phyloP scores from a whole-genome alignment of 108 stramenopile genomes.

The Pseudonitzschia multiseries region DNA sequence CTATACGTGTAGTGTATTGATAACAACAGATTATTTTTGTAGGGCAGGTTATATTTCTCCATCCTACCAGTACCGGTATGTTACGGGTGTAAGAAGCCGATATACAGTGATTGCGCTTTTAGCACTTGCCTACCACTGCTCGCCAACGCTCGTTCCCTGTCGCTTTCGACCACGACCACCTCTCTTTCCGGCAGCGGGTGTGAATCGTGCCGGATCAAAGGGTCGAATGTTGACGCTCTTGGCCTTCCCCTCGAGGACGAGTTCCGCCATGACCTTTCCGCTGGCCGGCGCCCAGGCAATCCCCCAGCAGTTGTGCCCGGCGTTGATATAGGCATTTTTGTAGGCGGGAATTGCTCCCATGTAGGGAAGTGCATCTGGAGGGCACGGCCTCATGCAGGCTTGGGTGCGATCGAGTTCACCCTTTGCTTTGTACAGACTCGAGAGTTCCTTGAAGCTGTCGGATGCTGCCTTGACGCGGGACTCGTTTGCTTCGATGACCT shows the following conservation, averaged over 20 bases:
- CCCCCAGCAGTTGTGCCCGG: constrained; percentile 96
- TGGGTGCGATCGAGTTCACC: constrained; percentile 63
- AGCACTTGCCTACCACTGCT: constrained; percentile 66
- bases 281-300: constrained; percentile 96
- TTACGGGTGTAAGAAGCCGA: no score
- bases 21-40: no score
- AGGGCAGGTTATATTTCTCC: no score
- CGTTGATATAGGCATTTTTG: constrained; percentile 85
- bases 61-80: no score
- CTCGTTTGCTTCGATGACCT: constrained; percentile 72
- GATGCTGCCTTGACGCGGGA: constrained; percentile 79
- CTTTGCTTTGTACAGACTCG: constrained; percentile 45
- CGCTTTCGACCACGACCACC: constrained; percentile 77
- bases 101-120: no score
- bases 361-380: constrained; percentile 90
- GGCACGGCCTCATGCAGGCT: constrained; percentile 78
- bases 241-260: constrained; percentile 76
- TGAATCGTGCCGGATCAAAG: constrained; percentile 78
- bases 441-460: constrained; percentile 71
- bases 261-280: constrained; percentile 86
- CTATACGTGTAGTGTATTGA: no score
- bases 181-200: constrained; percentile 26
- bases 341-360: constrained; percentile 87
- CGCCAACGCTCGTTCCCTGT: constrained; percentile 65
- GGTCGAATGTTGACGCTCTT: constrained; percentile 55